Evolutionary conservation across 495 filamentous ascomycete species (phyloP), one percentile per base, ranked within the genome.

Genomic region (Penicillium bialowiezense): DNA sequence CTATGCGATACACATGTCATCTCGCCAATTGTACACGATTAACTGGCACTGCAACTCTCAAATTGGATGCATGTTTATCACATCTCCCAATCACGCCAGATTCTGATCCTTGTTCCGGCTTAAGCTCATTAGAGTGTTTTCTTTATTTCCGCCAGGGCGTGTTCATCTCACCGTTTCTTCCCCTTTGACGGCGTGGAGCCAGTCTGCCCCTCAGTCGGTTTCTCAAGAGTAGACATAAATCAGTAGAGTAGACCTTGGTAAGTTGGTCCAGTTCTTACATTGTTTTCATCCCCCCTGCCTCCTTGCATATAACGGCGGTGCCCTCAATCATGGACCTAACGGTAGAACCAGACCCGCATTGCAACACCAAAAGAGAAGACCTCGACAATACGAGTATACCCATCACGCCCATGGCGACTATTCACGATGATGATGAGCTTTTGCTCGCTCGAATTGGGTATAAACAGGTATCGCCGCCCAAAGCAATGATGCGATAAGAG

Each of bases 361-460:
- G 8, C 41, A 45, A 46, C 9, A 1, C n/a, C 15, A 38, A 23
- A 18, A 43, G 28, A 28, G 24, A 41, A 33, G 14, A 7, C 20
- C 7, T 12, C 9, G 17, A 14, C 1, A 29, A 6, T 29, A 48
- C 12, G 14, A 43, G 21, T 1, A 7, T 17, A 26, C 28, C 24
- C 9, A 10, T 20, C 48, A 24, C 50, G 26, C 36, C 51, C 37
- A 76, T 76, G 72, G 62, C 67, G 1, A 74, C 77, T 0, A 79
- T 84, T 37, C 66, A 79, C 19, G 76, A 88, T 58, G 80, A 84
- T 41, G 84, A 88, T 52, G 83, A 85, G 63, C 76, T 81, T 28
- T 58, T 86, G 29, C 68, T 88, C 17, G 82, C 80, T 42, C 77
- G 80, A 17, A 86, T 88, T 56, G 84, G 84, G 14, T 88, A 88